Conservation (phyloP, 176 grass and related monocot genomes). For the Poa pratensis region DNA sequence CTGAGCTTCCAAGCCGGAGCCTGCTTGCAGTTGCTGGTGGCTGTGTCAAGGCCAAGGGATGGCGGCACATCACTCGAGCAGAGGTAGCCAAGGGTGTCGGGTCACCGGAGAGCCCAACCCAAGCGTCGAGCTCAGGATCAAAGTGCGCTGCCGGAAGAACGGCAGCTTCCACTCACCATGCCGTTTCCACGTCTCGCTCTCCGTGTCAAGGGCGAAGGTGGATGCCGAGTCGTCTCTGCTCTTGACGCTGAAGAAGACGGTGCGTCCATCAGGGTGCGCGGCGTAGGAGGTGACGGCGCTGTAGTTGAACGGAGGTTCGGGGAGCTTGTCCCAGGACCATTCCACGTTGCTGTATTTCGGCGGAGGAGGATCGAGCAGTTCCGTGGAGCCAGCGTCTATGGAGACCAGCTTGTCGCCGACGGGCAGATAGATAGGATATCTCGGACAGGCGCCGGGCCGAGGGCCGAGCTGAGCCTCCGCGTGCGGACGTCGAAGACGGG, state of each 20-base stretch:
- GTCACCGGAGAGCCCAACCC: not conserved
- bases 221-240: not conserved
- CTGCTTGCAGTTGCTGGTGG: not conserved
- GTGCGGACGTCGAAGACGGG: not conserved
- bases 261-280: not conserved
- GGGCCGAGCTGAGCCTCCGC: not conserved
- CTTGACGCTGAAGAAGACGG: not conserved
- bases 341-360: not conserved
- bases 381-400: not conserved
- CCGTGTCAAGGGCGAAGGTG: not conserved
- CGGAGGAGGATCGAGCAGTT: not conserved
- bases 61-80: not conserved
- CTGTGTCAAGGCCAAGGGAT: not conserved
- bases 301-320: not conserved
- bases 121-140: not conserved
- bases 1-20: not conserved
- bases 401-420: not conserved
- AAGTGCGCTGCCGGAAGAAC: not conserved
- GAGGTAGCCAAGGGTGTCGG: not conserved
- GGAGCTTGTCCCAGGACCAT: not conserved
- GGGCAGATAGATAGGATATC: not conserved
- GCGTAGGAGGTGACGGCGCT: not conserved
- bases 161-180: not conserved
- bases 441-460: not conserved
- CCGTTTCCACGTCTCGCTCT: not conserved